Percentiles rank a stretch among this genome's conserved stretches.
phyloP scores from a whole-genome alignment of 2,329 filamentous ascomycete genomes.

The Fusarium miscanthi region DNA sequence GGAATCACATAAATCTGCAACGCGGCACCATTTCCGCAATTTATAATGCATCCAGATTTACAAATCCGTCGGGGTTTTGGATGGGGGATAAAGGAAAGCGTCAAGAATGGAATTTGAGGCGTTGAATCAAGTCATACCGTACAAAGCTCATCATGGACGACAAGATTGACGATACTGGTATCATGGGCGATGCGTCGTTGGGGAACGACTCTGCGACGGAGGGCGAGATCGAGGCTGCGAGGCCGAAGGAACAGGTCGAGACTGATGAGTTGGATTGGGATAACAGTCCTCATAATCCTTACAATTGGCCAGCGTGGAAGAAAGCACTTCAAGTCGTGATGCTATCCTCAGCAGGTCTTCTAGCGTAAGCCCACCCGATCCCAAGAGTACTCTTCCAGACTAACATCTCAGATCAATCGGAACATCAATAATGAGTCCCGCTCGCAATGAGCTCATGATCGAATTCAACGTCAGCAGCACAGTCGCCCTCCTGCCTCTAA shows the following conservation, averaged over 20 bases:
- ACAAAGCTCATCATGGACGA: slow-evolving; percentile 10
- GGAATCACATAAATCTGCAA: slow-evolving; percentile 1
- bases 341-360: slow-evolving; percentile 54
- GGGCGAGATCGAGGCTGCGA: slow-evolving; percentile 47
- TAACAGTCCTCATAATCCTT: slow-evolving; percentile 58
- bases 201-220: slow-evolving; percentile 31
- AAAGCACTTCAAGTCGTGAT: slow-evolving; percentile 55
- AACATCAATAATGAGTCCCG: slow-evolving; percentile 33
- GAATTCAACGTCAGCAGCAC: slow-evolving; percentile 67
- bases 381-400: background rate
- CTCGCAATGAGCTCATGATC: slow-evolving; percentile 54
- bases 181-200: background rate
- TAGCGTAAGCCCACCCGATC: slow-evolving; percentile 50
- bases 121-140: background rate
- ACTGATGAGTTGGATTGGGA: slow-evolving; percentile 47
- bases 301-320: slow-evolving; percentile 60
- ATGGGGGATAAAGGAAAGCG: background rate
- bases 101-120: background rate
- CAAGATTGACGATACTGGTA: background rate
- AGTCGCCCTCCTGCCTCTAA: slow-evolving; percentile 67
- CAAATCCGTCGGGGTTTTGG: background rate
- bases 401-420: slow-evolving; percentile 21
- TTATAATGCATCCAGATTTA: background rate
- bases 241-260: slow-evolving; percentile 4
- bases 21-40: background rate